Percentiles rank a stretch among this genome's conserved stretches.
These are phyloP conservation scores for Stemphylium beticola DNA, from an alignment of 2,329 filamentous ascomycete species.

Conservation along the genomic window DNA sequence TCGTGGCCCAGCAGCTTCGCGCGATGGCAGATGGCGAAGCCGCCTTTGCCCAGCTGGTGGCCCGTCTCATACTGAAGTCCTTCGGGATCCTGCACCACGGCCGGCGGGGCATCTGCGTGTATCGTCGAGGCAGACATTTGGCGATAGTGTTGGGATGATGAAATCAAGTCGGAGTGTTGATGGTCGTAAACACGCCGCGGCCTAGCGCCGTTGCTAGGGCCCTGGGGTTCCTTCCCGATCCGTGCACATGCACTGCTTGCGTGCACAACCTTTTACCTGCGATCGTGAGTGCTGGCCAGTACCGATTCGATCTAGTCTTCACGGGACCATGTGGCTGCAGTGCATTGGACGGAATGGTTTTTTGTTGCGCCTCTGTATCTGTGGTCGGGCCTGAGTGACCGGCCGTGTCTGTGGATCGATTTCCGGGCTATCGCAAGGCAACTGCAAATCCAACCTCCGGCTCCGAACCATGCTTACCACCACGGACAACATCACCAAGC, in stretches of 20 bases:
- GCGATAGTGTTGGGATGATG: constrained; percentile 35
- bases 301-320: constrained; percentile 2
- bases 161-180: constrained; percentile 33
- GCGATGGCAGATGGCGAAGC: constrained; percentile 82
- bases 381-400: constrained; percentile 10
- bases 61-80: constrained; percentile 77
- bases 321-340: constrained; percentile 1
- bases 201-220: constrained; percentile 19
- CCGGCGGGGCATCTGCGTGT: constrained; percentile 59
- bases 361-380: not conserved
- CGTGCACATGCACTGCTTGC: constrained; percentile 9
- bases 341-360: not conserved
- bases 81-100: constrained; percentile 69
- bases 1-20: constrained; percentile 66
- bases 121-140: constrained; percentile 54
- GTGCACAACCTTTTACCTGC: constrained; percentile 8
- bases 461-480: constrained; percentile 1
- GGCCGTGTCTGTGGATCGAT: constrained; percentile 21
- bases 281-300: not conserved
- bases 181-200: constrained; percentile 16
- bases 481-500: not conserved
- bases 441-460: constrained; percentile 20
- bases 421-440: constrained; percentile 31
- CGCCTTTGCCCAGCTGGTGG: constrained; percentile 77
- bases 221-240: constrained; percentile 10